A percentile compares a stretch with the other conserved stretches of the same genome.
These are phyloP conservation scores for Alternaria triticina DNA, from an alignment of 2,329 filamentous ascomycete species.

Conservation along the genomic window DNA sequence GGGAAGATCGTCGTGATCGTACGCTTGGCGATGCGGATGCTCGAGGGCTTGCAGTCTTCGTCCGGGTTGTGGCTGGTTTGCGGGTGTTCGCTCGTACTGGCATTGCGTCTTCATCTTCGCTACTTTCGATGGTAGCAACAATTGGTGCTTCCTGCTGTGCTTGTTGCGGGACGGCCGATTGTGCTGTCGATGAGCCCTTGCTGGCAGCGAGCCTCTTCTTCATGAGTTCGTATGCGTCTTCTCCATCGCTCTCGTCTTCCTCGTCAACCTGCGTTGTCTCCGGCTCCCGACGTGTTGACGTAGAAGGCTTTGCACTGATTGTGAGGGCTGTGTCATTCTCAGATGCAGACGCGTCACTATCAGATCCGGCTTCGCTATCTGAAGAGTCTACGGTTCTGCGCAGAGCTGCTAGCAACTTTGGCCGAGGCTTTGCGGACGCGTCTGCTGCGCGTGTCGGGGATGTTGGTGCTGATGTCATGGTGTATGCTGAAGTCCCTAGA, in stretches of 20 bases:
- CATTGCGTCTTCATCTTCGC: constrained; percentile 39
- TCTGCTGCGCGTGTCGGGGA: constrained; percentile 12
- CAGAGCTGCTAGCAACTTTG: constrained; percentile 29
- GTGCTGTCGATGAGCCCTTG: constrained; percentile 12
- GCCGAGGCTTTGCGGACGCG: constrained; percentile 27
- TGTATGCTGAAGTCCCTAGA: not conserved
- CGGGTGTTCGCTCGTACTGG: constrained; percentile 31
- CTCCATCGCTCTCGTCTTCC: constrained; percentile 41
- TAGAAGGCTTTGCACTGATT: constrained; percentile 30
- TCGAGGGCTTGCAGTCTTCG: constrained; percentile 19
- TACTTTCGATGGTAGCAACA: constrained; percentile 18
- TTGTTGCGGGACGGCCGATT: constrained; percentile 3
- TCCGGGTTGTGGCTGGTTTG: constrained; percentile 12
- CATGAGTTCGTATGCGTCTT: constrained; percentile 55
- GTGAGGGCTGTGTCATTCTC: constrained; percentile 43
- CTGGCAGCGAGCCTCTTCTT: constrained; percentile 53
- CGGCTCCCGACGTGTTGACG: not conserved
- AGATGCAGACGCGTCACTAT: constrained; percentile 33
- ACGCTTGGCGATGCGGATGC: constrained; percentile 22
- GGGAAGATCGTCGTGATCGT: constrained; percentile 50
- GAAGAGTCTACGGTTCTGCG: constrained; percentile 34
- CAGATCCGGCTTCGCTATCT: constrained; percentile 51
- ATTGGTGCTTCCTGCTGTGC: constrained; percentile 4
- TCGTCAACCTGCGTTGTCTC: constrained; percentile 17
- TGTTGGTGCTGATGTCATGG: not conserved